Percentiles rank a stretch among this genome's conserved stretches.
phyloP scores from a whole-genome alignment of 805 yeast genomes.

The Schizosaccharomyces japonicus region DNA sequence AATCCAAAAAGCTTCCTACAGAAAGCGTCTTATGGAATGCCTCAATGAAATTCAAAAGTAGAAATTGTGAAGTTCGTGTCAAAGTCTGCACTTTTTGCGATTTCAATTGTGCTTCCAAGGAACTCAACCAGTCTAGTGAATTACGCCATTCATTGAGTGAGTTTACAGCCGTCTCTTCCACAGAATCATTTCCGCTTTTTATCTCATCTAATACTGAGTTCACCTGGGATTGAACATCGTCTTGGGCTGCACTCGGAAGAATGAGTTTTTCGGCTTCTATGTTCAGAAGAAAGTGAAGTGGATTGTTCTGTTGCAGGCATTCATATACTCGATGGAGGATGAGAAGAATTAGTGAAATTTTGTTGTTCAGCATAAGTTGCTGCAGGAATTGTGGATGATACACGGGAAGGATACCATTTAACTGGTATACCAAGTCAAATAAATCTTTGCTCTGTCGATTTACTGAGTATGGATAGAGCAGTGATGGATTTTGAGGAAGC shows the following conservation, averaged over 20 bases:
- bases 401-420: slow-evolving; percentile 74
- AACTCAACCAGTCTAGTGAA: too few species aligned
- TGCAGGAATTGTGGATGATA: slow-evolving; percentile 77
- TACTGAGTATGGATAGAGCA: slow-evolving; percentile 32
- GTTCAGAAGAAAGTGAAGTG: background rate
- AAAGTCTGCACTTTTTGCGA: slow-evolving; percentile 20
- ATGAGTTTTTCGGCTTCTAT: background rate
- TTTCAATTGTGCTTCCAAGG: slow-evolving; percentile 12
- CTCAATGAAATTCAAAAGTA: background rate
- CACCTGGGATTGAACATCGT: background rate
- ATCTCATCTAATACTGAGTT: background rate
- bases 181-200: background rate
- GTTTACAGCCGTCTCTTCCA: background rate
- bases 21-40: background rate
- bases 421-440: slow-evolving; percentile 44
- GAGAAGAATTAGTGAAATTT: background rate
- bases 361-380: slow-evolving; percentile 20
- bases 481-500: slow-evolving; percentile 30
- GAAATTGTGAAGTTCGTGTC: background rate
- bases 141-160: too few species aligned
- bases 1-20: slow-evolving; percentile 24
- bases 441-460: slow-evolving; percentile 19
- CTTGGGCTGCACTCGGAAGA: background rate
- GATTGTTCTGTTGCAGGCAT: background rate
- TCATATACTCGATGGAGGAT: background rate